Base-by-base conservation (phyloP, 768 basidiomycete species). In the Amanita rubescens region DNA sequence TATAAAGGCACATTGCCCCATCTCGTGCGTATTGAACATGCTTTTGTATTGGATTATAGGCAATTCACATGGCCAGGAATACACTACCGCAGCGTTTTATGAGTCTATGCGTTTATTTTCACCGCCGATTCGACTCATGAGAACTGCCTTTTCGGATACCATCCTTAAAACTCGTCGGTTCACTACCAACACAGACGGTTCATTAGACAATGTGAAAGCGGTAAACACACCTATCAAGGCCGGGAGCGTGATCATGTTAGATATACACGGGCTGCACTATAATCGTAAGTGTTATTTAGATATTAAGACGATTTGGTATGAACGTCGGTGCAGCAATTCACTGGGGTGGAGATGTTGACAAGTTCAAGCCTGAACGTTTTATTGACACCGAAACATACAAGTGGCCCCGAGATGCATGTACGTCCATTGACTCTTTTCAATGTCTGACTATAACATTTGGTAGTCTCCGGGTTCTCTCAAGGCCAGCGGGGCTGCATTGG, bases 321-420 rank as follows among this genome's bases (percentile, higher is more conserved):
- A 44, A n/a, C 14, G 25, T 27, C 25, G n/a, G n/a, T n/a, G 17
- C 22, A 80, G 78, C 75, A 3, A 62, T 76, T n/a, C 68, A 75
- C 44, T 80, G 78, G 79, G 79, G 79, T 5, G 60, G 67, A 11
- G 77, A 80, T 51, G 66, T 53, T 0, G 62, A 55, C 10, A 68
- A 71, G 19, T 80, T 78, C 66, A 77, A 64, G 44, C 77, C 77
- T 0, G 74, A 75, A 41, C 71, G 75, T 0, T 80, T 79, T 59
- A 67, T 80, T 27, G 78, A 80, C 50, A 77, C 75, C 0, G 69
- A 69, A 3, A 63, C 68, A 1, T 79, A 79, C 51, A 67, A 68
- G 30, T 80, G 77, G 77, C 78, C 77, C 12, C 71, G 78, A 17
- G 69, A 78, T 51, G 77, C 75, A 12, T 78, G 76, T 76, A 53